A percentile compares a stretch with the other conserved stretches of the same genome.
These are phyloP conservation scores for Ustilago xerochloae DNA, from an alignment of 1,284 basidiomycete genomes.

Conservation along the genomic window DNA sequence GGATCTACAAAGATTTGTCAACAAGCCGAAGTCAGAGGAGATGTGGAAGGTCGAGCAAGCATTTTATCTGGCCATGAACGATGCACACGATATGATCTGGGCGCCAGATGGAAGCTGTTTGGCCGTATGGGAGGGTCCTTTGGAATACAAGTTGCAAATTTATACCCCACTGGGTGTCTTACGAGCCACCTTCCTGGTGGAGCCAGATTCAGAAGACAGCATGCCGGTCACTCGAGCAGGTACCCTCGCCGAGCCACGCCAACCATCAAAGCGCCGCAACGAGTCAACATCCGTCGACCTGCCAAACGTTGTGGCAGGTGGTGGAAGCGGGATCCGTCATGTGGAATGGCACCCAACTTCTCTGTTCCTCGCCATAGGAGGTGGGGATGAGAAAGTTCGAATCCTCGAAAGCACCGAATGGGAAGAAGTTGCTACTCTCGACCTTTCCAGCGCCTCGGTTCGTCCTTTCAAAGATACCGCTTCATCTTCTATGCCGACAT, in stretches of 20 bases:
- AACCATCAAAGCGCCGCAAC: conserved; percentile 13
- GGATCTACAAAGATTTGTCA: conserved; percentile 23
- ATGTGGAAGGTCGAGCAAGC: conserved; percentile 72
- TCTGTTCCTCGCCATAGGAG: conserved; percentile 66
- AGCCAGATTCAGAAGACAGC: conserved; percentile 32
- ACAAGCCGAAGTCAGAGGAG: conserved; percentile 28
- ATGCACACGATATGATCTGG: conserved; percentile 79
- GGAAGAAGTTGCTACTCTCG: conserved; percentile 27
- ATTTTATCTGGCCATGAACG: conserved; percentile 81
- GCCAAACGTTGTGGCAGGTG: conserved; percentile 32
- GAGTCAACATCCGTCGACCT: conserved; percentile 15
- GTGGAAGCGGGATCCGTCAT: conserved; percentile 64
- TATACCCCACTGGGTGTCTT: conserved; percentile 78
- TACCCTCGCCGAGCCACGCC: conserved; percentile 15
- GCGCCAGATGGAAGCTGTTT: conserved; percentile 84
- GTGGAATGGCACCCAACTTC: conserved; percentile 66
- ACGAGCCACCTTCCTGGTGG: conserved; percentile 75
- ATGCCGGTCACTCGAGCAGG: conserved; percentile 28
- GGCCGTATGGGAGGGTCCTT: conserved; percentile 80
- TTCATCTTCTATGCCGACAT: conserved; percentile 7
- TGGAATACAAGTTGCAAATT: conserved; percentile 82
- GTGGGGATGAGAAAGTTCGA: conserved; percentile 66
- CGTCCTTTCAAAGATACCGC: conserved; percentile 11
- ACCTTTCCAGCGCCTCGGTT: conserved; percentile 26
- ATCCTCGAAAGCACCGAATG: conserved; percentile 42